These are phyloP conservation scores for Eucalyptus dawsonii DNA, from an alignment of 345 rosid species.

Conservation along the genomic window DNA sequence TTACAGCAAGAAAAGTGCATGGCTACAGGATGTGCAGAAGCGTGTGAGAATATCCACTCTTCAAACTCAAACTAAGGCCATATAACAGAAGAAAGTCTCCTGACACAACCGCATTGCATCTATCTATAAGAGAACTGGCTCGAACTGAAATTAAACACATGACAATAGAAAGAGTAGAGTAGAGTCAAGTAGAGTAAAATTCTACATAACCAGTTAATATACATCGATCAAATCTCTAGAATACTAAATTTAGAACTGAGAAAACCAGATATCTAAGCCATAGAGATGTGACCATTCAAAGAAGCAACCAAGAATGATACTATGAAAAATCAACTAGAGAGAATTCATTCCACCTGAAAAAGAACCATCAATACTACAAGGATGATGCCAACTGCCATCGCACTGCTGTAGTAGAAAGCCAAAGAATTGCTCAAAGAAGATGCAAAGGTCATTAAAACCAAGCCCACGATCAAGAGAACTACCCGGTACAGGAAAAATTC, in stretches of 20 bases:
- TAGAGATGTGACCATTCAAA: background rate
- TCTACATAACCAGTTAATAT: background rate
- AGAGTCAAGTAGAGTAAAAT: background rate
- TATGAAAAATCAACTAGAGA: background rate
- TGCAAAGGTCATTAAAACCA: conserved; percentile 50
- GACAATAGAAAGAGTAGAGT: background rate
- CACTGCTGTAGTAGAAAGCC: conserved; percentile 79
- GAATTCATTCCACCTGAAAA: conserved; percentile 51
- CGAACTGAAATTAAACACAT: background rate
- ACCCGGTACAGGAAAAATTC: conserved; percentile 52
- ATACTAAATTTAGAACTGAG: background rate
- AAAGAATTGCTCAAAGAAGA: conserved; percentile 65
- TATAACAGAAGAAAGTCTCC: background rate
- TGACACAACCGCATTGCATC: background rate
- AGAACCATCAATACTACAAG: conserved; percentile 78
- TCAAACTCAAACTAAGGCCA: background rate
- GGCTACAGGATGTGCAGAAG: background rate
- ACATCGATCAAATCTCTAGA: background rate
- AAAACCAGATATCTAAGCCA: background rate
- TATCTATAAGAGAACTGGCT: background rate
- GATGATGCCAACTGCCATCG: conserved; percentile 82
- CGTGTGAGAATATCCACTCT: background rate
- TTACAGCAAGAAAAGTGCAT: background rate
- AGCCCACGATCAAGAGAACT: conserved; percentile 50
- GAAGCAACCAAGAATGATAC: background rate